A percentile compares a stretch with the other conserved stretches of the same genome.
Conservation (phyloP, 139 green algal genomes). For the Chlorella sorokiniana region DNA sequence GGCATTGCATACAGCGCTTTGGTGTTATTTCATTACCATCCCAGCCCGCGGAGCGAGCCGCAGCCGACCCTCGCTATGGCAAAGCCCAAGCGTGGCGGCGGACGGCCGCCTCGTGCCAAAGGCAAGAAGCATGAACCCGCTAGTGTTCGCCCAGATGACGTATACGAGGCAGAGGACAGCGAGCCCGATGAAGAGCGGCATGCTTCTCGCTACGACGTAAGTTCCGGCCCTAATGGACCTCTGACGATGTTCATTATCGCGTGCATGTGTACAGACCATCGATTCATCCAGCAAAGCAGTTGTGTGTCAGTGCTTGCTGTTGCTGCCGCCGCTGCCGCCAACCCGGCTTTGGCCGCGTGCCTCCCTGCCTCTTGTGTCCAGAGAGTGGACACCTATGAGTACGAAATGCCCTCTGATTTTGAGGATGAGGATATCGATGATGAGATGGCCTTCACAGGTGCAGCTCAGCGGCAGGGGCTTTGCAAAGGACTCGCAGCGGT, state of each 20-base stretch:
- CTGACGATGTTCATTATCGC: neutral
- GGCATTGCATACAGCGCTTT: neutral
- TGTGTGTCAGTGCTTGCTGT: neutral
- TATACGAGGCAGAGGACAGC: constrained; percentile 69
- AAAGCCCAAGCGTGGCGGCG: constrained; percentile 9
- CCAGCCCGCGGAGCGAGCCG: neutral
- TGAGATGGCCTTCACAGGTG: constrained; percentile 86
- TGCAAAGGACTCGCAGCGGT: neutral
- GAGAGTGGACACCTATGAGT: constrained; percentile 88
- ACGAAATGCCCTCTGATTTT: constrained; percentile 87
- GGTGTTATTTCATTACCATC: too few relatives aligned
- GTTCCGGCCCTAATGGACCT: constrained; percentile 10
- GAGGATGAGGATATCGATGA: constrained; percentile 98
- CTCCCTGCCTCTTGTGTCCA: constrained; percentile 44
- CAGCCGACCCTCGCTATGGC: neutral
- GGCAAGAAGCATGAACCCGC: neutral
- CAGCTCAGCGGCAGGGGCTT: neutral
- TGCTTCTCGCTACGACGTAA: constrained; percentile 57
- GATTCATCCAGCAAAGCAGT: too few relatives aligned
- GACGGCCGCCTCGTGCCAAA: constrained; percentile 2
- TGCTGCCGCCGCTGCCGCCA: neutral
- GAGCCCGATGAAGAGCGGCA: constrained; percentile 65
- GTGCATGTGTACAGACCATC: too few relatives aligned
- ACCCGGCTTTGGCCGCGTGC: neutral
- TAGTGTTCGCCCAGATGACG: constrained; percentile 34